phyloP scores from a whole-genome alignment of 768 basidiomycete species.

The Leccinum rimulosum region DNA sequence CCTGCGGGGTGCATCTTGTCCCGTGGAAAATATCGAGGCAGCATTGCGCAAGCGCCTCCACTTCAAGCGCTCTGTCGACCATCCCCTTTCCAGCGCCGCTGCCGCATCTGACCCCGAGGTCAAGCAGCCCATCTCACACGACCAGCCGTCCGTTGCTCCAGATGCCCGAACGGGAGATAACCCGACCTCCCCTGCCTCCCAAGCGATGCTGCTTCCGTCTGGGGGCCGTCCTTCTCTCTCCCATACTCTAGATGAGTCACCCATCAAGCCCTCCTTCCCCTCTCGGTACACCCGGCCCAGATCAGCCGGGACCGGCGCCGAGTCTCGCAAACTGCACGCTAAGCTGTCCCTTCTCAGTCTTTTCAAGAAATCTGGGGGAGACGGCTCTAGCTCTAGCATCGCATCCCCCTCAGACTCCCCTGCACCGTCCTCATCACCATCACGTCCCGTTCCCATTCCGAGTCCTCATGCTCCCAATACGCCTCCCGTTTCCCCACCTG shows the following conservation, averaged over 20 bases:
- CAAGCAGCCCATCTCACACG: constrained; percentile 17
- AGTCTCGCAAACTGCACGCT: constrained; percentile 55
- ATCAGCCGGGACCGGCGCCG: constrained; percentile 70
- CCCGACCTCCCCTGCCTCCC: constrained; percentile 1
- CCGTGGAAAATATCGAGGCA: constrained; percentile 31
- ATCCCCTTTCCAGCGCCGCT: constrained; percentile 49
- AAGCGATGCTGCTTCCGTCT: constrained; percentile 27
- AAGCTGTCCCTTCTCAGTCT: constrained; percentile 75
- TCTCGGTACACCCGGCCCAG: constrained; percentile 54
- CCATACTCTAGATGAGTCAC: constrained; percentile 41
- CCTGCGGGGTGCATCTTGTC: constrained; percentile 23
- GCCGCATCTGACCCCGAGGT: constrained; percentile 32
- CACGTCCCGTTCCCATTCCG: constrained; percentile 25
- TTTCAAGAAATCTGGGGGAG: constrained; percentile 59
- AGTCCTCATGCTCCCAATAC: constrained; percentile 16
- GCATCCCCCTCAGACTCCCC: constrained; percentile 30
- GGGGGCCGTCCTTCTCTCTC: constrained; percentile 71
- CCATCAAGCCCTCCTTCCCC: constrained; percentile 30
- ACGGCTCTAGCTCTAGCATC: constrained; percentile 36
- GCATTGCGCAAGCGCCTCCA: constrained; percentile 50
- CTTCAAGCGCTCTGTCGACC: constrained; percentile 79
- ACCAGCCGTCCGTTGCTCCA: constrained; percentile 11
- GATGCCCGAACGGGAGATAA: constrained; percentile 5
- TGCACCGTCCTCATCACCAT: constrained; percentile 26
- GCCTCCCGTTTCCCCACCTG: constrained; percentile 32